Evolutionary conservation across 176 grass and related monocot genomes (phyloP), one percentile per base, ranked within the genome.

Genomic region (Saccharum spontaneum): DNA sequence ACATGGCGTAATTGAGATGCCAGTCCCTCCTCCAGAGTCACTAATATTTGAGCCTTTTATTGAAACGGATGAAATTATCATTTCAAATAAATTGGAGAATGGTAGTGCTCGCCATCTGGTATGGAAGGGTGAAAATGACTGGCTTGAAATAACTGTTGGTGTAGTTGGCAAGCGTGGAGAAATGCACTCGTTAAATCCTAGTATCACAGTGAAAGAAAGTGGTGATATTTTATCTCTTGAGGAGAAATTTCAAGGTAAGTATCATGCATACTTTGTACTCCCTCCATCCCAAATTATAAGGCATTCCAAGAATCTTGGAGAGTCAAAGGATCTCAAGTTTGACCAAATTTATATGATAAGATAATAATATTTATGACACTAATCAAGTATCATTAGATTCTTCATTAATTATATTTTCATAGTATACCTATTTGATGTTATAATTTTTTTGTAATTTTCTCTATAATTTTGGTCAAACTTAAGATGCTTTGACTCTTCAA

Each of bases 1-100:
- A 59, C 96, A 98, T 85, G 96, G 96, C 11, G 89, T 92, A 17
- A 94, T 95, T 90, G 96, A 98, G 84, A 98, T 98, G 96, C 93
- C 93, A 67, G 74, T 90, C 9, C 91, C 91, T 87, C 85, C 87
- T 80, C 93, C 93, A 17, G 78, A 92, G 43, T 90, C 85, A 67
- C 43, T 98, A 76, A 88, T 98, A 73, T 98, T 98, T 66, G 93
- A 98, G 81, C 96, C 96, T 71, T 98, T 94, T 71, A 87, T 98
- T 30, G 96, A 98, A 87, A 98, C 96, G 2, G 87, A 98, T 65
- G 93, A 98, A 75, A 90, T 98, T 84, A 88, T 89, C 77, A 87
- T 98, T 80, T 90, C 93, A 78, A 89, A 76, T 67, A 91, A 89
- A 81, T 92, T 92, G 71, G 52, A 18, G 50, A 62, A 85, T 40